phyloP scores from a whole-genome alignment of 768 basidiomycete genomes.

The Tricholoma furcatifolium region DNA sequence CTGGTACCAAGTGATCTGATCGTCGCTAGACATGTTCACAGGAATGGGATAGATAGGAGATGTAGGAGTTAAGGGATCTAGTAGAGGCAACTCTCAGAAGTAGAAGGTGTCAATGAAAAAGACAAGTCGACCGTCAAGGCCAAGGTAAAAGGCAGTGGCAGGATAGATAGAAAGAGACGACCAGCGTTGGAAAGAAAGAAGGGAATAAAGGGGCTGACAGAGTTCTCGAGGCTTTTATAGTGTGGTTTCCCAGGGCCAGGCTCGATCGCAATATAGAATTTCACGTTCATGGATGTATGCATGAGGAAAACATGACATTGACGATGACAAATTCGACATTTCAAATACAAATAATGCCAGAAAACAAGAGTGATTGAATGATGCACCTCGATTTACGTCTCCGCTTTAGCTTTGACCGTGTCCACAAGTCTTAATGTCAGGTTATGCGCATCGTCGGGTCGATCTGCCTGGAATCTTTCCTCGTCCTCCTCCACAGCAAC shows the following conservation, averaged over 20 bases:
- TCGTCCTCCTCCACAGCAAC: background rate
- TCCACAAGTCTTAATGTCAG: slow-evolving; percentile 18
- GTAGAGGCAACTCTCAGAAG: background rate
- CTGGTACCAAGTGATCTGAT: slow-evolving; percentile 7
- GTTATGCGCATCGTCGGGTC: slow-evolving; percentile 2
- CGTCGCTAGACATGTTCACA: slow-evolving; percentile 4
- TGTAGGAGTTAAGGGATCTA: background rate
- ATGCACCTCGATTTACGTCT: background rate
- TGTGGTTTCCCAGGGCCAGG: background rate
- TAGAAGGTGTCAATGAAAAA: background rate
- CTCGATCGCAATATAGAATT: slow-evolving; percentile 1
- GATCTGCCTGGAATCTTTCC: slow-evolving; percentile 3
- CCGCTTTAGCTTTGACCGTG: background rate
- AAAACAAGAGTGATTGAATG: background rate
- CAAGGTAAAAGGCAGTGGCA: background rate
- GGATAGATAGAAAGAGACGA: slow-evolving; percentile 6
- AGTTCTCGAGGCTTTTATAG: slow-evolving; percentile 4
- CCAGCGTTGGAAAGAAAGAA: slow-evolving; percentile 19
- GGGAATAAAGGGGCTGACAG: slow-evolving; percentile 17
- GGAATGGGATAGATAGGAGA: background rate
- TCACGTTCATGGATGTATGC: too few species aligned
- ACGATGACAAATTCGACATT: background rate
- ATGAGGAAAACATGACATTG: too few species aligned
- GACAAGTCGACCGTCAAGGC: slow-evolving; percentile 9
- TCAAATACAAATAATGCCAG: background rate